Conservation (phyloP, 2,329 filamentous ascomycete species). For the Apiospora saccharicola region DNA sequence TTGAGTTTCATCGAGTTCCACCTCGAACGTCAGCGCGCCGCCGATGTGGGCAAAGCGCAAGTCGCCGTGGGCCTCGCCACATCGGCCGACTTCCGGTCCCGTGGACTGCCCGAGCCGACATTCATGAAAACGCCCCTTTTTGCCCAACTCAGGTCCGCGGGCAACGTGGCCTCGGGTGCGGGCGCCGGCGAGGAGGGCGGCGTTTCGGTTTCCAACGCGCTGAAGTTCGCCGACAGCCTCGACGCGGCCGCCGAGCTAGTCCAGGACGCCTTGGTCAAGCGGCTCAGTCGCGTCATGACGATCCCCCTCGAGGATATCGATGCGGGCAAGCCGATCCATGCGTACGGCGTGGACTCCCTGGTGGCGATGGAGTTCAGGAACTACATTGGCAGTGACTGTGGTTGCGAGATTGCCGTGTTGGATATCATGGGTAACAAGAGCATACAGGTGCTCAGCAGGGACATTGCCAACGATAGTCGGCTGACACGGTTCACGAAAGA, state of each 20-base stretch:
- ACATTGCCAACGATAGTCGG: constrained; percentile 16
- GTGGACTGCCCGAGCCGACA: constrained; percentile 2
- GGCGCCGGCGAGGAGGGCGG: constrained; percentile 8
- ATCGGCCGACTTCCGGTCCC: constrained; percentile 20
- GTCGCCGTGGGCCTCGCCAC: constrained; percentile 16
- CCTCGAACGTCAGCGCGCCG: constrained; percentile 5
- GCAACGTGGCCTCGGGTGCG: not conserved
- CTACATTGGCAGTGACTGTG: constrained; percentile 47
- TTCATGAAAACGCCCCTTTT: constrained; percentile 24
- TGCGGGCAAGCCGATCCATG: constrained; percentile 37
- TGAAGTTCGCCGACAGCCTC: constrained; percentile 23
- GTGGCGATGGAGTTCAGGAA: constrained; percentile 53
- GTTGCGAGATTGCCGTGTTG: constrained; percentile 45
- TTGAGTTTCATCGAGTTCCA: constrained; percentile 22
- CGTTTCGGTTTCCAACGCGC: constrained; percentile 18
- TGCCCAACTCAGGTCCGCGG: constrained; percentile 5
- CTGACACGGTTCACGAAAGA: constrained; percentile 8
- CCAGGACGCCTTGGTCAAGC: constrained; percentile 36
- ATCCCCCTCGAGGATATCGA: constrained; percentile 42
- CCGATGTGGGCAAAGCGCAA: not conserved
- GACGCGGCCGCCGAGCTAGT: constrained; percentile 31
- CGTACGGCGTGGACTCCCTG: constrained; percentile 50
- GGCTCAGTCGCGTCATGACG: constrained; percentile 44
- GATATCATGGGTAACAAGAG: constrained; percentile 42
- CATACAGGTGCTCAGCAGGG: constrained; percentile 11